Base-by-base conservation (phyloP, 78 protist genomes). In the Chrysochromulina parva region DNA sequence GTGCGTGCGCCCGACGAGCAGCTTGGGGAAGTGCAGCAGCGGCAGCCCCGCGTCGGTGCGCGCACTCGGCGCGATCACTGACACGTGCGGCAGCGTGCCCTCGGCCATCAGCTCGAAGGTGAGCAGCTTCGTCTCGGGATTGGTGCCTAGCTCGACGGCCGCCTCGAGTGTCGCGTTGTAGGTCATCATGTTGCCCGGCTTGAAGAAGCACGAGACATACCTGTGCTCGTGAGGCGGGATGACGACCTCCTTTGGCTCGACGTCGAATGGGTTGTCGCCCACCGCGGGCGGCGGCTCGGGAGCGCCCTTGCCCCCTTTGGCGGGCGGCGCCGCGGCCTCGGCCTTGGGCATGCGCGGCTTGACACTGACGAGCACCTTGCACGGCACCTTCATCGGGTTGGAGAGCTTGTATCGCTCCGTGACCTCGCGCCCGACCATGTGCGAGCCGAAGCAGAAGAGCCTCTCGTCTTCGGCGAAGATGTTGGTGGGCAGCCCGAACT, bases 201-300 rank as follows among this genome's bases (percentile, higher is more conserved):
- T 85, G 90, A 94, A 96, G 57, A 55, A 53, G 50, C 91, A 54
- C 52, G 95, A 88, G 24, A 90, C 98, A 80, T 89, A 94, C 48
- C 92, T 92, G 73, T 85, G 71, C 91, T 95, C 97, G 85, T 93
- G 95, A 54, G 94, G 92, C 4, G 96, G 95, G 47, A 96, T 93
- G 69, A 2, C 3, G 74, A 92, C 52, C 65, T 52, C 0, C 82
- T 67, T 14, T 6, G 95, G 94, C 38, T 89, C 92, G 53, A 81
- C 89, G 1, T 89, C 73, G 59, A 92, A 92, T 9, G 90, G 94
- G 47, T 6, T 28, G 58, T 11, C 17, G 38, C 73, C 92, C 38
- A 38, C 38, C 20, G 60, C 28, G 24, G 22, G 14, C 1, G 87
- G 54, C 26, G n/a, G 74, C 19, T 50, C 81, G 28, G 59, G 16